Base-by-base conservation (phyloP, 176 grass and related monocot species). In the Thinopyrum elongatum region DNA sequence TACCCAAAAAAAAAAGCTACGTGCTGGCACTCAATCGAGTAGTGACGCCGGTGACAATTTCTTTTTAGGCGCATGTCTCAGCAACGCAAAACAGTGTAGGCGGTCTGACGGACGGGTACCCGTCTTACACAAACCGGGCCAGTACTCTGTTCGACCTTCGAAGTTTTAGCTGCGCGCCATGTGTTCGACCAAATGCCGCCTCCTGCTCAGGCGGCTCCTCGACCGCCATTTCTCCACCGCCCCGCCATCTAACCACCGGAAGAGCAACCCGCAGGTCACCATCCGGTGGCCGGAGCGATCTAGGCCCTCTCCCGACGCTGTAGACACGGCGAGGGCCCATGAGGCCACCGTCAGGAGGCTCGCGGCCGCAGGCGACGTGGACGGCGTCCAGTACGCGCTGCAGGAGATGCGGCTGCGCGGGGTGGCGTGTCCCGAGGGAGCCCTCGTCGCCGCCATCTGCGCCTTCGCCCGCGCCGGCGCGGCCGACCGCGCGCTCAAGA, bases 391-490 rank as follows among this genome's bases (percentile, higher is more conserved):
- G 39, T 82, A 89, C 69, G 88, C 82, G 36, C 80, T 98, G 70
- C 91, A 95, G 82, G 89, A 95, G 75, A 95, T 95, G 93, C 91
- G 83, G 86, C 47, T 94, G 67, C 74, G 86, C 82, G 73, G 90
- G 47, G 80, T 91, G 11, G 25, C 83, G 15, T 94, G 91, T 86
- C 55, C 88, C 3, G 96, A 95, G 79, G 90, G 82, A 0, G 93
- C 87, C 14, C 78, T 94, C 74, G 60, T 89, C 46, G 64, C 74
- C 0, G 80, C 94, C 69, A 84, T 98, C 82, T 75, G 71, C 38
- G 88, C 93, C 41, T 95, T 95, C 91, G 82, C 96, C 63, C 88
- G 89, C 64, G 87, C 78, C 8, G 86, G 91, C 7, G 69, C 83
- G 1, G 70, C 89, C 30, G 91, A 92, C 55, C 93, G 87, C 81